Percentiles rank a stretch among this genome's conserved stretches.
These are phyloP conservation scores for Cladosporium sphaerospermum DNA, from an alignment of 2,329 filamentous ascomycete species.

Conservation along the genomic window DNA sequence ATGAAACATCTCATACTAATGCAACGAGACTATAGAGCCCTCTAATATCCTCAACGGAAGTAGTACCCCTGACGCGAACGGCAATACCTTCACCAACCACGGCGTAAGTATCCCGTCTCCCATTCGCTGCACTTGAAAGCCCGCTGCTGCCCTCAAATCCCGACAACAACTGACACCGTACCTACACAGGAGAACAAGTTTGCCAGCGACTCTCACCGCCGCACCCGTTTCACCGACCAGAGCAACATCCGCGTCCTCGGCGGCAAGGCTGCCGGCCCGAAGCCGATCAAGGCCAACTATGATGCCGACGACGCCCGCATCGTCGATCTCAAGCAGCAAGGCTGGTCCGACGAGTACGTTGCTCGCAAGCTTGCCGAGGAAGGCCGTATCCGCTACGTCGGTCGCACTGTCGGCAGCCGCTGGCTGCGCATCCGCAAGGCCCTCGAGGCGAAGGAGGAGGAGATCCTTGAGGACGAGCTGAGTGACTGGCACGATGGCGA, in stretches of 20 bases:
- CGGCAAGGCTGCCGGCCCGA: conserved; percentile 36
- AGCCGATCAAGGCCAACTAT: conserved; percentile 38
- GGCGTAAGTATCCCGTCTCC: background rate
- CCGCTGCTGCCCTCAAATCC: background rate
- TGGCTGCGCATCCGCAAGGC: conserved; percentile 41
- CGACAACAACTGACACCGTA: background rate
- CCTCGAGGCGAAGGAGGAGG: conserved; percentile 39
- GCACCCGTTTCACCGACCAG: conserved; percentile 1
- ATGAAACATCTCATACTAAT: background rate
- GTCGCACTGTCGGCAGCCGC: conserved; percentile 44
- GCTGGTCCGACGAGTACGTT: conserved; percentile 40
- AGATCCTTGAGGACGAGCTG: conserved; percentile 40
- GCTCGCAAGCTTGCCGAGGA: conserved; percentile 36
- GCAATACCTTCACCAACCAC: background rate
- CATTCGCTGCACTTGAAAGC: background rate
- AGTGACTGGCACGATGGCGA: conserved; percentile 47
- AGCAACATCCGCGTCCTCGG: conserved; percentile 30
- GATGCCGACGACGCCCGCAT: conserved; percentile 45
- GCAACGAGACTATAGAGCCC: background rate
- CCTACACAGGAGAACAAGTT: background rate
- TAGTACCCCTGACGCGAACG: background rate
- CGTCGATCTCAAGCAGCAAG: conserved; percentile 37
- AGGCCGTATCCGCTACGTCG: conserved; percentile 38
- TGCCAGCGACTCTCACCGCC: background rate
- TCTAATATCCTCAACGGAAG: background rate